A percentile compares a stretch with the other conserved stretches of the same genome.
Conservation (phyloP, 768 basidiomycete species). For the Mycena vulgaris region DNA sequence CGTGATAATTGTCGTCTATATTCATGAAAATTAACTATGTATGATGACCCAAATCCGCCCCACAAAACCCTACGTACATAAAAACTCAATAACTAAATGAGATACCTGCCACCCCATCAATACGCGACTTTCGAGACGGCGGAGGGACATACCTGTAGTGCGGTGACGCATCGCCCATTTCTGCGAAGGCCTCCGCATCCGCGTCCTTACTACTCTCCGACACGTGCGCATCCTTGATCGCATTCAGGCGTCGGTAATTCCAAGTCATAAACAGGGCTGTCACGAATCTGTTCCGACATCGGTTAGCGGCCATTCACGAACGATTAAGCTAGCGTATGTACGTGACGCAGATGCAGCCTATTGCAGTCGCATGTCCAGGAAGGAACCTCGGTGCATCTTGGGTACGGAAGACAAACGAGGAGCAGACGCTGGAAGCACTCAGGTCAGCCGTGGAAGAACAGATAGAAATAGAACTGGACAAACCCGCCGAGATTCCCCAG, state of each 20-base stretch:
- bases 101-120: not conserved
- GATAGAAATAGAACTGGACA: not conserved
- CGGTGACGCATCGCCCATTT: conserved; percentile 21
- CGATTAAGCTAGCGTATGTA: not conserved
- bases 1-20: not conserved
- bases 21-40: not conserved
- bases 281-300: not conserved
- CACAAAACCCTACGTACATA: not conserved
- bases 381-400: conserved; percentile 20
- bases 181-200: not conserved
- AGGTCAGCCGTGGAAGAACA: too few species aligned
- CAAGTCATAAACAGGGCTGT: conserved; percentile 12
- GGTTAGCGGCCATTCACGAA: not conserved
- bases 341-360: conserved; percentile 19
- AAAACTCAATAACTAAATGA: not conserved
- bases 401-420: conserved; percentile 16
- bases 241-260: conserved; percentile 23
- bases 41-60: not conserved
- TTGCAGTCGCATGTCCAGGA: conserved; percentile 18
- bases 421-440: conserved; percentile 6
- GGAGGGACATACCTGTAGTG: not conserved
- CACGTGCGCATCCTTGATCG: not conserved
- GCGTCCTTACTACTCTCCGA: not conserved
- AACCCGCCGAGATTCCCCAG: conserved; percentile 17
- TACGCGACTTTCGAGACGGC: not conserved